These are phyloP conservation scores for Diplotaxis tenuifolia DNA, from an alignment of 345 rosid genomes.

Conservation along the genomic window DNA sequence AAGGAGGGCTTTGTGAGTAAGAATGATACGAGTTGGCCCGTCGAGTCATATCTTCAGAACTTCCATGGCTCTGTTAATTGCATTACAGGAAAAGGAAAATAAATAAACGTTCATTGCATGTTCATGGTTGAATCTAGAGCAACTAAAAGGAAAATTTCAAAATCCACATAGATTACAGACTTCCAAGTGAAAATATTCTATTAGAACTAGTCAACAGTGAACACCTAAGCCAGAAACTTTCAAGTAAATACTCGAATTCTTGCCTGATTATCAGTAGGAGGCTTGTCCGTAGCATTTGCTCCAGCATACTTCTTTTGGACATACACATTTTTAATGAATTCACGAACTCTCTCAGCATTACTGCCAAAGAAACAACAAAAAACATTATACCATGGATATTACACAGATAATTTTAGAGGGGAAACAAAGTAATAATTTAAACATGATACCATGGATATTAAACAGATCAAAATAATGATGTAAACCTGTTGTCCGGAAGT, in stretches of 20 bases:
- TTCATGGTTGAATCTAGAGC: slow-evolving; percentile 18
- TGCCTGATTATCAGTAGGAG: slow-evolving; percentile 75
- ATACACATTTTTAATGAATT: slow-evolving; percentile 81
- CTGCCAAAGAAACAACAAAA: slow-evolving; percentile 49
- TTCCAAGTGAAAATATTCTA: background rate
- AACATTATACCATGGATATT: slow-evolving; percentile 2
- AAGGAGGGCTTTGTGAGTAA: slow-evolving; percentile 97
- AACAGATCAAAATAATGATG: slow-evolving; percentile 18
- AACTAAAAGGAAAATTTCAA: background rate
- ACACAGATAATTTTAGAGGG: too few relatives aligned
- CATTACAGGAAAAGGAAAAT: slow-evolving; percentile 25
- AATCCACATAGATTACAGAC: slow-evolving; percentile 1
- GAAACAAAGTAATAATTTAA: too few relatives aligned
- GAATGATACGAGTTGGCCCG: slow-evolving; percentile 98
- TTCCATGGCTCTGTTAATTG: slow-evolving; percentile 57
- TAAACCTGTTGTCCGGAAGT: slow-evolving; percentile 80
- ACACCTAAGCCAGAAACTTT: too few relatives aligned
- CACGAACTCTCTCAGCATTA: slow-evolving; percentile 68
- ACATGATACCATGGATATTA: too few relatives aligned
- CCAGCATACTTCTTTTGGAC: slow-evolving; percentile 80
- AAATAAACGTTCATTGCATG: slow-evolving; percentile 10
- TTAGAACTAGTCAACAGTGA: too few relatives aligned
- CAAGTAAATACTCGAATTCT: too few relatives aligned
- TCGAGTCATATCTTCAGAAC: slow-evolving; percentile 59
- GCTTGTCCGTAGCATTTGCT: slow-evolving; percentile 62